Base-by-base conservation (phyloP, 2,329 filamentous ascomycete species). In the Penicillium concentricum region DNA sequence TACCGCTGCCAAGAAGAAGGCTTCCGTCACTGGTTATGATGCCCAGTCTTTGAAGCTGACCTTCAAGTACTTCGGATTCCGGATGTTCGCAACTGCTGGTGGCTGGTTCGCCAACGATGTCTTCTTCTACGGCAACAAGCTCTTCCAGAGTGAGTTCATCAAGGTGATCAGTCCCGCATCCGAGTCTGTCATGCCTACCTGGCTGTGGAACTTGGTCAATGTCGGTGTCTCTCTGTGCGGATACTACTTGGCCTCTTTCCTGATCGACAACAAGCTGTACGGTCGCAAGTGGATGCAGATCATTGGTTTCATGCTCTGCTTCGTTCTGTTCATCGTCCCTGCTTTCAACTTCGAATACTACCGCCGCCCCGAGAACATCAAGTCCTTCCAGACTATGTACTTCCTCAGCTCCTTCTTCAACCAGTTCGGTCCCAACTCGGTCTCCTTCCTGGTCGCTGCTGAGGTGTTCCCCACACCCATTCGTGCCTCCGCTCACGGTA, bases 91-190 rank as follows among this genome's bases (percentile, higher is more conserved):
- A 48, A 97, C 93, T 20, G 87, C 92, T 12, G 90, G 90, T 55
- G 85, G 87, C 35, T 97, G 93, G 93, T 97, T 93, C 77, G 90
- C 88, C 79, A 97, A 97, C 76, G 93, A 97, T 71, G 89, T 97
- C 64, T 97, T 97, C 83, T 97, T 97, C 82, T 97, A 97, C 80
- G 93, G 93, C 67, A 97, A 96, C 87, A 97, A 96, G 83, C 87
- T 97, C 52, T 97, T 97, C 84, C 92, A 96, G 78, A 85, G 84
- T 61, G 85, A 93, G 72, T 97, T 97, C 78, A 96, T 97, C 77
- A 80, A 79, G 32, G 89, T 94, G 70, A 87, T 97, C 65, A 89
- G 87, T 53, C 82, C 86, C 51, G 77, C 83, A 63, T 84, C 85
- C 61, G 77, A 80, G 35, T 91, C 89, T 8, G 84, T 97, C 72